Evolutionary conservation across 2,329 filamentous ascomycete species (phyloP), one percentile per base, ranked within the genome.

Genomic region (Stagonosporopsis cucurbitacearum): DNA sequence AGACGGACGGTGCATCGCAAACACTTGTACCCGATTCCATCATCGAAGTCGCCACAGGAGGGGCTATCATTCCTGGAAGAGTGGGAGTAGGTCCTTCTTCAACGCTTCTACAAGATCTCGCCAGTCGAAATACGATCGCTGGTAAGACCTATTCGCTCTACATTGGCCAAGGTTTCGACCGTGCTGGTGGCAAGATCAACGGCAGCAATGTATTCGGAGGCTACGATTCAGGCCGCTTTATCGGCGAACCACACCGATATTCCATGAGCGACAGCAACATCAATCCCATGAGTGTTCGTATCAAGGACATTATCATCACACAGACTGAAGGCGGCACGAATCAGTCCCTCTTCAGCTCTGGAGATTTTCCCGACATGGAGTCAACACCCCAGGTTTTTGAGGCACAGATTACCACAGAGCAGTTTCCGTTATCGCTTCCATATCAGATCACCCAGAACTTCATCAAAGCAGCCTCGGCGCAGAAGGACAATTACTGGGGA

Each of bases 121-220:
- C 66, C 48, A 64, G 68, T 22, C 51, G 60, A 22, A 66, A 72
- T 35, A 60, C 73, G 20, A 77, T 79, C 36, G 71, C 75, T 12
- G 75, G 71, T 1, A 70, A 71, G 26, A 78, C 77, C 23, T 78
- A 77, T 57, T 76, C 76, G 8, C 66, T 79, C 4, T 80, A 79
- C 59, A 74, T 79, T 40, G 78, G 78, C 2, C 73, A 77, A 45
- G 74, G 73, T 22, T 76, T 77, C 57, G 71, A 75, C 35, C 71
- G 76, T 28, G 75, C 76, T 1, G 76, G 74, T 15, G 78, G 78
- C 15, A 62, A 54, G 2, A 69, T 78, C 23, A 80, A 79, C 49
- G 78, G 78, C 23, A 77, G 73, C 54, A 75, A 78, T 33, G 72
- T 73, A 3, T 75, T 79, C 33, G 78, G 78, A n/a, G 78, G 78